A percentile compares a stretch with the other conserved stretches of the same genome.
Conservation (phyloP, 495 filamentous ascomycete genomes). For the Saxophila tyrrhenica region DNA sequence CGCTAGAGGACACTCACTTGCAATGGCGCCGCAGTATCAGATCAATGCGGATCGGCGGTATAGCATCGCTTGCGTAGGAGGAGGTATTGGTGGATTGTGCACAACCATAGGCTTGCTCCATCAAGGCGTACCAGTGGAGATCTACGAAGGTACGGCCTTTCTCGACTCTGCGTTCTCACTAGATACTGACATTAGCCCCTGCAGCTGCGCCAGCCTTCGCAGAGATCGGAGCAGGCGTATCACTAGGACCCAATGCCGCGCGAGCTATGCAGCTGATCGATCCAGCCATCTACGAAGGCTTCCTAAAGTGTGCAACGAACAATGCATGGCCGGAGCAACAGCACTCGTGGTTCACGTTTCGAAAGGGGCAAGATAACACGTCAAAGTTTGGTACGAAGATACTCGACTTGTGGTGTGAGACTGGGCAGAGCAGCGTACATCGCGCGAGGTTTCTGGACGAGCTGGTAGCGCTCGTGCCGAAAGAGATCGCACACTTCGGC, state of each 20-base stretch:
- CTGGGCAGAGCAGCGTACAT: conserved; percentile 35
- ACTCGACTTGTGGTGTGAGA: conserved; percentile 22
- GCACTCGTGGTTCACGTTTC: conserved; percentile 22
- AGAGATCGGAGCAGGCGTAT: conserved; percentile 51
- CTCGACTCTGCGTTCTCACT: background rate
- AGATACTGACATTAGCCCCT: background rate
- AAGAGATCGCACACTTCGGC: conserved; percentile 30
- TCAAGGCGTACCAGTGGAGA: conserved; percentile 15
- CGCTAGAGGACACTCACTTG: too few relatives aligned
- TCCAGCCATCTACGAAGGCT: conserved; percentile 35
- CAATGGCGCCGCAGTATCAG: conserved; percentile 13
- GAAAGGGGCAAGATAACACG: conserved; percentile 21
- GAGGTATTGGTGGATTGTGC: conserved; percentile 19
- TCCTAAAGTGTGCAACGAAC: conserved; percentile 26
- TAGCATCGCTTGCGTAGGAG: conserved; percentile 18
- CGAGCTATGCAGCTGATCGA: conserved; percentile 45
- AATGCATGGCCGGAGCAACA: conserved; percentile 17
- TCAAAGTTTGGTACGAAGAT: conserved; percentile 23
- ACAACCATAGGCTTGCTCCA: conserved; percentile 20
- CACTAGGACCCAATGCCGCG: conserved; percentile 47
- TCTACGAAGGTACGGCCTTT: conserved; percentile 17
- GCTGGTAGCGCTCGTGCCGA: conserved; percentile 44
- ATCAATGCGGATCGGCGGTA: conserved; percentile 7
- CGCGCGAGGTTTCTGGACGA: conserved; percentile 51
- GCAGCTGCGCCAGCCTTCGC: conserved; percentile 23